phyloP scores from a whole-genome alignment of 441 rosid genomes.

The Manihot esculenta region DNA sequence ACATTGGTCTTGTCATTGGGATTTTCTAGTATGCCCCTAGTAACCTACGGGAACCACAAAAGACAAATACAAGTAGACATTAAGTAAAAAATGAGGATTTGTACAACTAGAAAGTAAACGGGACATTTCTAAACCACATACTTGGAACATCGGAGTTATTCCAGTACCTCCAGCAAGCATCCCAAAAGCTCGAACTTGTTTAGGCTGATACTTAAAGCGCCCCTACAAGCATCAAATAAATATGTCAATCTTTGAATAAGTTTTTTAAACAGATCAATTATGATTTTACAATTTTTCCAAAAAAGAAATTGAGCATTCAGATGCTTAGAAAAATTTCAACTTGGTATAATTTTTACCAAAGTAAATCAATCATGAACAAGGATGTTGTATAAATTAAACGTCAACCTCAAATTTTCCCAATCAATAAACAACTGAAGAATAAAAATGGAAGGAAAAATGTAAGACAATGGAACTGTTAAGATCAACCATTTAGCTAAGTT shows the following conservation, averaged over 20 bases:
- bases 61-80: slow-evolving; percentile 1
- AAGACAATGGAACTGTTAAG: background rate
- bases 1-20: slow-evolving; percentile 72
- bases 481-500: background rate
- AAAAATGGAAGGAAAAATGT: background rate
- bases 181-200: slow-evolving; percentile 83
- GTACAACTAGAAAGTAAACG: background rate
- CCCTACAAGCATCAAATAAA: slow-evolving; percentile 47
- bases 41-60: slow-evolving; percentile 43
- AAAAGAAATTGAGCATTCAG: background rate
- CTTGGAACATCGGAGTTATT: slow-evolving; percentile 98
- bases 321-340: background rate
- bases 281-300: background rate
- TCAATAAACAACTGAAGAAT: background rate
- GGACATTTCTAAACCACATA: slow-evolving; percentile 27
- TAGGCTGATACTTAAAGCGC: slow-evolving; percentile 79
- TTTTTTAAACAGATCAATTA: background rate
- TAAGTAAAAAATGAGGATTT: slow-evolving; percentile 4
- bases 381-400: background rate
- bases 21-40: slow-evolving; percentile 84
- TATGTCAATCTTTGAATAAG: background rate
- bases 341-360: background rate
- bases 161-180: slow-evolving; percentile 98
- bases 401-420: background rate
- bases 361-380: background rate